Evolutionary conservation across 139 green algal species (phyloP), one percentile per base, ranked within the genome.

Genomic region (Chlorella sorokiniana): DNA sequence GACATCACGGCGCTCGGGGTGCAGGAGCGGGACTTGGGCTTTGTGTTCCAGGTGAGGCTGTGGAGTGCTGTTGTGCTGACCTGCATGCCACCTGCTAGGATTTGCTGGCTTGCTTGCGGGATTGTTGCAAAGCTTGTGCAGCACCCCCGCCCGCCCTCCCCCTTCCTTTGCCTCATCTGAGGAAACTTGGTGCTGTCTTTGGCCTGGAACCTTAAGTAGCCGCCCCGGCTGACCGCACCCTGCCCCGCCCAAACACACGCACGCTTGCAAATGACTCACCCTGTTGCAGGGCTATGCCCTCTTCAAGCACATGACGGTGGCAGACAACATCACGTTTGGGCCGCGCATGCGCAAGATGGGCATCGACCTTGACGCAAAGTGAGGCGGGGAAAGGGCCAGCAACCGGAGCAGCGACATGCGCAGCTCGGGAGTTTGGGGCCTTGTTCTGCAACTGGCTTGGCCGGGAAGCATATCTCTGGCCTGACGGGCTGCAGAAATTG

Each of bases 261-360:
- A n/a, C n/a, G n/a, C n/a, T n/a, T n/a, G 65, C 65, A 23, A 23
- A 23, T 61, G 52, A 23, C 22, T 71, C 31, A 25, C 33, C 35
- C 1, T 71, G 6, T 10, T 73, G 69, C 90, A 93, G 83, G 92
- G 81, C 76, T 98, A 97, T 76, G 94, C 94, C 23, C 88, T 98
- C n/a, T 98, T 97, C 90, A 93, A 90, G 63, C 94, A 98, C 87
- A 96, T 96, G 91, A 97, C 87, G 1, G 90, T 97, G n/a, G 89
- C 86, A 14, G 88, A 97, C 14, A 98, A 98, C 89, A 93, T 98
- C 84, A 86, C 86, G 42, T 98, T 97, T 87, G 94, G 94, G 9
- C 88, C 93, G n/a, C 86, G 91, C 72, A 92, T 96, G 27, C 87
- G 89, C 7, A 91, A 91, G 45, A 78, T 95, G 48, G 69, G 86